A percentile compares a stretch with the other conserved stretches of the same genome.
Conservation (phyloP, 306 rosid species). For the Vigna reflexopilosa region DNA sequence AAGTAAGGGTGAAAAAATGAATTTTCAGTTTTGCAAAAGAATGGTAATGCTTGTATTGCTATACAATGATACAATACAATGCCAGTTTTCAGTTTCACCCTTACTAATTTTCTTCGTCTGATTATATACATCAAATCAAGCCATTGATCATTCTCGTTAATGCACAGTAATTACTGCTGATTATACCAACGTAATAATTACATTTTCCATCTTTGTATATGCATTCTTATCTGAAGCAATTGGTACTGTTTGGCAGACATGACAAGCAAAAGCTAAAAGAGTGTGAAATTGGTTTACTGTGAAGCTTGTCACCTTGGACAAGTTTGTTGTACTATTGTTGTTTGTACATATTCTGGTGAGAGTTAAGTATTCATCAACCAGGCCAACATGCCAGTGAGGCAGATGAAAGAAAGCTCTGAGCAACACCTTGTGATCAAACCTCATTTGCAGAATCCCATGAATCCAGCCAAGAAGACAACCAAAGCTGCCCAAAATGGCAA, state of each 20-base stretch:
- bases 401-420: conserved; percentile 87
- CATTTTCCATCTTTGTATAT: conserved; percentile 48
- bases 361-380: conserved; percentile 30
- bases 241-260: conserved; percentile 51
- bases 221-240: conserved; percentile 49
- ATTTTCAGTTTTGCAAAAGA: conserved; percentile 52
- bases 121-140: conserved; percentile 46
- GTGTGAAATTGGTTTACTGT: conserved; percentile 42
- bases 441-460: conserved; percentile 73
- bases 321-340: conserved; percentile 37
- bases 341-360: conserved; percentile 22
- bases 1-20: conserved; percentile 43
- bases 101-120: conserved; percentile 12
- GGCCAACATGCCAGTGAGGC: conserved; percentile 81
- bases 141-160: conserved; percentile 47
- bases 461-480: conserved; percentile 61
- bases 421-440: conserved; percentile 90
- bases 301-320: conserved; percentile 42
- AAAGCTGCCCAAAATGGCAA: conserved; percentile 79
- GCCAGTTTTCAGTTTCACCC: conserved; percentile 42
- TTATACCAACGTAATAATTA: conserved; percentile 50
- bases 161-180: conserved; percentile 32
- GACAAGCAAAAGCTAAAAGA: conserved; percentile 47
- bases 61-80: conserved; percentile 40
- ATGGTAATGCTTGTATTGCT: conserved; percentile 54